Percentiles rank a stretch among this genome's conserved stretches.
These are phyloP conservation scores for Aspergillus ibericus DNA, from an alignment of 2,329 filamentous ascomycete genomes.

Conservation along the genomic window DNA sequence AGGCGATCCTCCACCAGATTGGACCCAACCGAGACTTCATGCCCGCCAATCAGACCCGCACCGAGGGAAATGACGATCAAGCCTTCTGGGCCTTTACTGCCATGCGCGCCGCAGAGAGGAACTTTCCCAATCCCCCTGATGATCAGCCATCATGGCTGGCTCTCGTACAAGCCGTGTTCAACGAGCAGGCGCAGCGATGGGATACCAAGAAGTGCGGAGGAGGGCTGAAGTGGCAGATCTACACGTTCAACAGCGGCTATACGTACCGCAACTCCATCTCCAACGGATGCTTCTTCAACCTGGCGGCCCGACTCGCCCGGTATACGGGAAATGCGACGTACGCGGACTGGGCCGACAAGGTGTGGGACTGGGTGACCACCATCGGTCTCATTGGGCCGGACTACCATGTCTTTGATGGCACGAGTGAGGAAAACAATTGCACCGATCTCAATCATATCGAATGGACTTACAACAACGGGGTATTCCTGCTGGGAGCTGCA, in stretches of 20 bases:
- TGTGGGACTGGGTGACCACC: conserved; percentile 55
- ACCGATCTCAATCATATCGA: conserved; percentile 50
- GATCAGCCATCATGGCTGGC: conserved; percentile 70
- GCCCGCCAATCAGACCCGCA: conserved; percentile 54
- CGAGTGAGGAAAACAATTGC: conserved; percentile 52
- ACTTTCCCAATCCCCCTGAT: conserved; percentile 65
- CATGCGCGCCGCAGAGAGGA: conserved; percentile 72
- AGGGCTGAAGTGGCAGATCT: conserved; percentile 52
- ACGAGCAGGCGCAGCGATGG: conserved; percentile 72
- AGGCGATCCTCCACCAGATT: conserved; percentile 70
- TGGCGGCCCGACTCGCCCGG: conserved; percentile 15
- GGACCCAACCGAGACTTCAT: conserved; percentile 73
- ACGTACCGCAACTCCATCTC: conserved; percentile 18
- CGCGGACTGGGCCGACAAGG: conserved; percentile 63
- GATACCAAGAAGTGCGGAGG: conserved; percentile 65
- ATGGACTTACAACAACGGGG: conserved; percentile 57
- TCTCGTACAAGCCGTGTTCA: conserved; percentile 75
- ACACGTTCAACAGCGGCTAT: conserved; percentile 17
- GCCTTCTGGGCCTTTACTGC: conserved; percentile 78
- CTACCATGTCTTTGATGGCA: conserved; percentile 53
- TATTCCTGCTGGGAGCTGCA: conserved; percentile 54
- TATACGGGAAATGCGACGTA: conserved; percentile 19
- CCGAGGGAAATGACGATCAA: conserved; percentile 53
- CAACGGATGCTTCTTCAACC: conserved; percentile 20
- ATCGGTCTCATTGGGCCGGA: conserved; percentile 50